These are phyloP conservation scores for Glycine latifolia DNA, from an alignment of 306 rosid species.

Conservation along the genomic window DNA sequence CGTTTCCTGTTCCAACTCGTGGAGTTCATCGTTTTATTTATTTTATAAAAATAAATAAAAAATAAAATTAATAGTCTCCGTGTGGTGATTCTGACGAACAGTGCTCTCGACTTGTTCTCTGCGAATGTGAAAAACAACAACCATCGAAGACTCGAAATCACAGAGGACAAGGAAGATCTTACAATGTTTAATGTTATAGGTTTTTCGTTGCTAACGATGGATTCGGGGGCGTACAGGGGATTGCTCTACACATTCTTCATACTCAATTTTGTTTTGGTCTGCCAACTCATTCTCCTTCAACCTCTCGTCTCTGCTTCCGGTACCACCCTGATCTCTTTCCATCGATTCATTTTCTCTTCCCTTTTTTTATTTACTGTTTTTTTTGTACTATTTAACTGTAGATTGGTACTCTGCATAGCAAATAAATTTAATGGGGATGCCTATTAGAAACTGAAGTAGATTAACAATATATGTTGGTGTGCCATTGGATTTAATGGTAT, in stretches of 20 bases:
- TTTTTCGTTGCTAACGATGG: constrained; percentile 55
- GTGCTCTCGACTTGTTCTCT: constrained; percentile 8
- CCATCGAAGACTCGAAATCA: not conserved
- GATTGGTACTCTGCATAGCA: constrained; percentile 1
- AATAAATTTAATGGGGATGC: constrained; percentile 2
- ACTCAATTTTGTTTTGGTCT: constrained; percentile 77
- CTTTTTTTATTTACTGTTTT: not conserved
- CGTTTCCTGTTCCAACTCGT: not conserved
- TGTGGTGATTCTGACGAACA: constrained; percentile 18
- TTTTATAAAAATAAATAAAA: not conserved
- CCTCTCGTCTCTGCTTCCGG: constrained; percentile 94
- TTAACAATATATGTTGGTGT: constrained; percentile 9
- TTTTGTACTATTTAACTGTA: not conserved
- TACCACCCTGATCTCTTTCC: constrained; percentile 51
- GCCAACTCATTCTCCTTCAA: constrained; percentile 85
- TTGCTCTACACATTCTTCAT: constrained; percentile 62
- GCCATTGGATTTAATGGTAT: constrained; percentile 17
- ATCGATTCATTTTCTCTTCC: not conserved
- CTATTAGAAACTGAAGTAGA: not conserved
- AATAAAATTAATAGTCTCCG: not conserved
- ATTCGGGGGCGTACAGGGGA: constrained; percentile 71
- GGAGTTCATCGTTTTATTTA: constrained; percentile 1
- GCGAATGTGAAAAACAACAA: not conserved
- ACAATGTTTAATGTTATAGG: constrained; percentile 52
- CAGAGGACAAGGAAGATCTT: not conserved